Evolutionary conservation across 352 stramenopile species (phyloP), one percentile per base, ranked within the genome.

Genomic region (Globisporangium emineosum): DNA sequence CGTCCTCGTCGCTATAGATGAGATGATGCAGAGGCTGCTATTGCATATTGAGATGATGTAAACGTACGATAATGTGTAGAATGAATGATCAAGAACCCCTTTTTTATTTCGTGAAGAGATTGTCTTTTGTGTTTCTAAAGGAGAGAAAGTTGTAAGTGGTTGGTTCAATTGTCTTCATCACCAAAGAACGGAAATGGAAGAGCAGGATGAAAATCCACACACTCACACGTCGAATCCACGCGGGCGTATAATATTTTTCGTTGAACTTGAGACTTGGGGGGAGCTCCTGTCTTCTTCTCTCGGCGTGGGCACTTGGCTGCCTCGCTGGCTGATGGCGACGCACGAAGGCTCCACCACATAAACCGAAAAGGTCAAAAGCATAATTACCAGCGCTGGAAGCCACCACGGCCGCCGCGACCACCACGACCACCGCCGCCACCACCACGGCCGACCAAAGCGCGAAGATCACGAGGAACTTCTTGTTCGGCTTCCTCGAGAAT

Each of bases 401-500:
- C 64, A 53, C 73, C 73, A 25, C 70, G 53, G 12, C 72, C 64
- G 30, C 77, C 75, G 47, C 86, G 73, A 64, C 89, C 72, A 61
- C 91, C 75, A 32, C 89, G 75, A 69, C 79, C 67, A 49, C 86
- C 82, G 19, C 86, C 81, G 32, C 86, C 81, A 21, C 78, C 78
- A 17, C 79, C 75, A 64, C 80, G 86, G 21, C 77, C 78, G 19
- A 82, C 74, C 51, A 97, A 73, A 25, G 79, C 74, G 30, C 82
- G 73, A 30, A 98, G 73, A 23, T 96, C 84, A 51, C 76, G 79
- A 7, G 93, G 93, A n/a, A 98, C 85, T 25, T 93, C 70, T 67
- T 98, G 92, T 3, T 91, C 77, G 4, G 91, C 91, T 49, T 98
- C 90, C 37, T 78, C 67, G 60, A 98, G 69, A 51, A 98, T 96